Evolutionary conservation across 768 basidiomycete genomes (phyloP), one percentile per base, ranked within the genome.

Genomic region (Boletellus sp.): DNA sequence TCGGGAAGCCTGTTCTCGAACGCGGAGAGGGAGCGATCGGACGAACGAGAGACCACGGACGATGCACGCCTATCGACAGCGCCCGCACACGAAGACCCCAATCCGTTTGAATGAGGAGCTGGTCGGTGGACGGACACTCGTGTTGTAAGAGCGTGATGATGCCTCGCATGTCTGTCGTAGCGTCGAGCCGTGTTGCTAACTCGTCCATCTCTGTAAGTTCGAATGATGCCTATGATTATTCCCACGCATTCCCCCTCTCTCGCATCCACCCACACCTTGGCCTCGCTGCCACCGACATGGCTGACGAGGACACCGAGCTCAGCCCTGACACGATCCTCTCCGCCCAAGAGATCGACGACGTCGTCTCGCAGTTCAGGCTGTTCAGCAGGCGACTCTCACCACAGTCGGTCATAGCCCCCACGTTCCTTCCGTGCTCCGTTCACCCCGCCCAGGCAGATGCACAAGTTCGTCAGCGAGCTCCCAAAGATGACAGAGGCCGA

Each of bases 31-130:
- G 75, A 76, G 34, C 31, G 52, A 19, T 52, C 47, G 11, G 60
- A 60, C 15, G 72, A 69, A 45, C 56, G 59, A 20, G 73, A 75
- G 49, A 62, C 59, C 47, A 61, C 56, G 34, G 62, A 70, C 35
- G 76, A 74, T 61, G 70, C 70, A 39, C 70, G 74, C 28, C 66
- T 69, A 45, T 66, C 64, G 32, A 53, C 54, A 23, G 50, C 56
- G 43, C 60, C 61, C 28, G 72, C 74, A 59, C 73, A 71, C 45
- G 80, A 81, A 57, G 85, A 83, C 46, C 81, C 84, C 64, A 90
- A 88, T 60, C 88, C 88, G 17, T 90, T 91, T 83, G 57, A 61
- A 48, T 54, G 42, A 57, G 22, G 47, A 49, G 2, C 17, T 33
- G 45, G 36, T 24, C n/a, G 10, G 39, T 45, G 49, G 26, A 40